Percentiles rank a stretch among this genome's conserved stretches.
Evolutionary conservation across 768 basidiomycete species (phyloP).

Genomic region (Russula foetens): DNA sequence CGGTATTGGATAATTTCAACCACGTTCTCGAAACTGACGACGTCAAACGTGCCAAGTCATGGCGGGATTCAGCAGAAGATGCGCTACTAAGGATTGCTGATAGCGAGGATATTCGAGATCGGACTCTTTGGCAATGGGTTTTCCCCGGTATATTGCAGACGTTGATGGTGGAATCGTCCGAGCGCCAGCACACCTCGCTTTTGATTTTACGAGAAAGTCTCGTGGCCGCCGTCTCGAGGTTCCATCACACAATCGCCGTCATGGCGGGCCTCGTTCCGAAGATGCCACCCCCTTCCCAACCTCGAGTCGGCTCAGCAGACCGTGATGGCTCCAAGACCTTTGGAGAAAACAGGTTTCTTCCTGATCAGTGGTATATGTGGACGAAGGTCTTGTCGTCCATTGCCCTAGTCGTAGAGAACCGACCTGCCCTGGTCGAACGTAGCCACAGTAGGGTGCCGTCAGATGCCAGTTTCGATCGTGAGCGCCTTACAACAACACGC

Average conservation of each 20-base stretch:
- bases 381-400: conserved; percentile 82
- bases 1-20: conserved; percentile 53
- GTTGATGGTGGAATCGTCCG: conserved; percentile 32
- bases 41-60: conserved; percentile 53
- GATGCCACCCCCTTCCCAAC: conserved; percentile 39
- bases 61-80: conserved; percentile 51
- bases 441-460: conserved; percentile 67
- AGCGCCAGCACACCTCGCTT: conserved; percentile 39
- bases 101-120: conserved; percentile 58
- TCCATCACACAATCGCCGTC: conserved; percentile 62
- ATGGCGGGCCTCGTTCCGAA: conserved; percentile 63
- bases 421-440: conserved; percentile 45
- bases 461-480: conserved; percentile 69
- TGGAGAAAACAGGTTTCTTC: conserved; percentile 46
- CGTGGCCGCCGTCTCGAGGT: conserved; percentile 59
- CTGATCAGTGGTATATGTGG: conserved; percentile 82
- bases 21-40: conserved; percentile 59
- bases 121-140: conserved; percentile 65
- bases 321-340: conserved; percentile 46
- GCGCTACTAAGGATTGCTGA: conserved; percentile 62
- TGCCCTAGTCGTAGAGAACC: conserved; percentile 54
- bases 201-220: conserved; percentile 53
- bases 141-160: conserved; percentile 56
- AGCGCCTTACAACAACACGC: conserved; percentile 72
- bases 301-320: conserved; percentile 36